Conservation (phyloP, 352 stramenopile species). For the Phytophthora fragariaefolia region DNA sequence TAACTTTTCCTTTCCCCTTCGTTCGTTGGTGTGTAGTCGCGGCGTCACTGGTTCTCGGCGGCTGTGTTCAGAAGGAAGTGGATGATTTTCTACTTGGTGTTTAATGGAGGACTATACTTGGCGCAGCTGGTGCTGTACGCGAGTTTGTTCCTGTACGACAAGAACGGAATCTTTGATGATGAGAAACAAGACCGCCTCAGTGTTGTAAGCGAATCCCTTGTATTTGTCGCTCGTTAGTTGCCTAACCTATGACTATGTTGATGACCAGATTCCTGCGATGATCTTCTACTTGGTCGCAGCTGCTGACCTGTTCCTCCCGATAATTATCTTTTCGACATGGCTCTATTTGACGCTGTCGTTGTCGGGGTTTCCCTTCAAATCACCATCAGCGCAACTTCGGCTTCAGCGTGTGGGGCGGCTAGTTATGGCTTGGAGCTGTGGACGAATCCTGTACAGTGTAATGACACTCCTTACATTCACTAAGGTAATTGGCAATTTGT, state of each 20-base stretch:
- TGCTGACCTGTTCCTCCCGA: conserved; percentile 86
- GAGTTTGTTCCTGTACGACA: conserved; percentile 87
- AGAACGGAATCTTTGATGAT: conserved; percentile 83
- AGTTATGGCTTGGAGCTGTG: conserved; percentile 85
- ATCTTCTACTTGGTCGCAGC: conserved; percentile 86
- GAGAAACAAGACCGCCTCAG: conserved; percentile 75
- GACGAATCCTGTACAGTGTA: conserved; percentile 88
- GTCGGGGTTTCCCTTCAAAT: conserved; percentile 90
- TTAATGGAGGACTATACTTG: conserved; percentile 91
- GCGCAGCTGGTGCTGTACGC: conserved; percentile 90
- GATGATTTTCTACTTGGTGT: conserved; percentile 94
- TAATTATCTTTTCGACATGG: conserved; percentile 91
- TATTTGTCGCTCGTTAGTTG: not conserved
- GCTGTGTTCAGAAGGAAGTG: conserved; percentile 84
- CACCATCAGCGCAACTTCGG: conserved; percentile 57
- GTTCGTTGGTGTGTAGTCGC: conserved; percentile 51
- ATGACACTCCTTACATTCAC: conserved; percentile 90
- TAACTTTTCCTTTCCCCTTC: conserved; percentile 16
- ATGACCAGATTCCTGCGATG: conserved; percentile 80
- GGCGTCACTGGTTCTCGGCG: conserved; percentile 91
- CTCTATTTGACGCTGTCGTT: conserved; percentile 90
- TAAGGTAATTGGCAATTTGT: conserved; percentile 48
- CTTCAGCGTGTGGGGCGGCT: conserved; percentile 66
- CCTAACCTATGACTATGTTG: not conserved
- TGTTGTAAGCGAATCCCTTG: conserved; percentile 45